Percentiles rank a stretch among this genome's conserved stretches.
Conservation (phyloP, 768 basidiomycete species). For the Obba rivulosa region DNA sequence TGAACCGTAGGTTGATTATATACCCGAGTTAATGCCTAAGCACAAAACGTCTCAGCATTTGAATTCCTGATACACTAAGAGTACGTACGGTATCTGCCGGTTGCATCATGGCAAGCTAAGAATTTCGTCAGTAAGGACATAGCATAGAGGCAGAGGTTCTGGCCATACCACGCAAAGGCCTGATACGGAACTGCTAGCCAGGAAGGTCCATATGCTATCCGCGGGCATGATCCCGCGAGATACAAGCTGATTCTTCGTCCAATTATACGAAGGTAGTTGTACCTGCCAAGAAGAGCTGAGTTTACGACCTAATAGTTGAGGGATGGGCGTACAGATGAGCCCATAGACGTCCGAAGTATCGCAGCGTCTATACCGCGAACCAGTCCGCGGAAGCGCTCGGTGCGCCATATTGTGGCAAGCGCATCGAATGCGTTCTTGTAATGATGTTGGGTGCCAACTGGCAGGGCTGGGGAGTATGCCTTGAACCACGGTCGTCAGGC, state of each 20-base stretch:
- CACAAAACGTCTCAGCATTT: background rate
- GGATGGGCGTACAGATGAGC: slow-evolving; percentile 58
- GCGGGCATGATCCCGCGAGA: slow-evolving; percentile 62
- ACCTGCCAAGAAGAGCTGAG: slow-evolving; percentile 43
- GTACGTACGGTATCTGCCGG: slow-evolving; percentile 80
- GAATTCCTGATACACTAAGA: slow-evolving; percentile 10
- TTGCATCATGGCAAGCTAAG: slow-evolving; percentile 87
- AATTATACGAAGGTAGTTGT: slow-evolving; percentile 94
- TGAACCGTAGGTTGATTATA: slow-evolving; percentile 89
- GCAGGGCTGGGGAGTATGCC: slow-evolving; percentile 93
- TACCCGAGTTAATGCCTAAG: slow-evolving; percentile 82
- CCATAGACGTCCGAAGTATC: slow-evolving; percentile 91
- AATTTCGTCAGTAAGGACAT: slow-evolving; percentile 7
- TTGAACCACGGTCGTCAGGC: slow-evolving; percentile 19
- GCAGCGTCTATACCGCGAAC: slow-evolving; percentile 92
- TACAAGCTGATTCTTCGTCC: slow-evolving; percentile 79
- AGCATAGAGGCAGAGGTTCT: background rate
- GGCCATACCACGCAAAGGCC: slow-evolving; percentile 84
- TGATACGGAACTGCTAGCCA: slow-evolving; percentile 84
- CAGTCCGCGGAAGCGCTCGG: slow-evolving; percentile 77
- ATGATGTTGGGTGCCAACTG: slow-evolving; percentile 90
- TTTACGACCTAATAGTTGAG: background rate
- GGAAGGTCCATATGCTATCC: slow-evolving; percentile 81
- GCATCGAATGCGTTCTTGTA: slow-evolving; percentile 86
- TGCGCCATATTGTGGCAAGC: slow-evolving; percentile 67